Evolutionary conservation across 208 protist species (phyloP).

Genomic region (Herpetomonas samuelpessoai): DNA sequence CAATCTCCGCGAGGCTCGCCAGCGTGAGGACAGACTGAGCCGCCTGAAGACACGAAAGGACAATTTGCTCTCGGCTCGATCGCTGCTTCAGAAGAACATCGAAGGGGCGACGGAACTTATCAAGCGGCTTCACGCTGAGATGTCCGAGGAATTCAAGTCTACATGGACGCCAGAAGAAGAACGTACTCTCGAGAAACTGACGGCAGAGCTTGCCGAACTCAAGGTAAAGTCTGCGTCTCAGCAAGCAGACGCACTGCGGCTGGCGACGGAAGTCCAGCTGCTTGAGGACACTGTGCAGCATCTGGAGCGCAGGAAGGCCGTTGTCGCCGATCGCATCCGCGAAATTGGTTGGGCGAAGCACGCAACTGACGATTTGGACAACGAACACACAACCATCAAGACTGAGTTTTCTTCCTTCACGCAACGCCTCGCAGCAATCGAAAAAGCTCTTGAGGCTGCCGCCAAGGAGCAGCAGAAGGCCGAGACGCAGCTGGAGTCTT

Average conservation of each 20-base stretch:
- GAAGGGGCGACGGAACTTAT: slow-evolving; percentile 26
- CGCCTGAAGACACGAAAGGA: slow-evolving; percentile 45
- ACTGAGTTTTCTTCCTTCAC: slow-evolving; percentile 41
- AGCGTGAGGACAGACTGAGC: slow-evolving; percentile 37
- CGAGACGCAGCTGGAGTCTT: slow-evolving; percentile 40
- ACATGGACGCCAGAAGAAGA: slow-evolving; percentile 66
- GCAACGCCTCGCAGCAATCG: slow-evolving; percentile 40
- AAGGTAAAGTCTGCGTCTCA: slow-evolving; percentile 29
- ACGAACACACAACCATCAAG: slow-evolving; percentile 55
- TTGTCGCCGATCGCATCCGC: slow-evolving; percentile 55
- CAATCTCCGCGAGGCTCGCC: slow-evolving; percentile 24
- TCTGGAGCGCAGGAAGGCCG: slow-evolving; percentile 39
- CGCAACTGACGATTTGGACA: slow-evolving; percentile 18
- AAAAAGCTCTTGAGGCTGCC: slow-evolving; percentile 33
- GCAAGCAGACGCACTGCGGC: slow-evolving; percentile 46
- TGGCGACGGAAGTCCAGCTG: slow-evolving; percentile 63
- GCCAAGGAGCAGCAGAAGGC: slow-evolving; percentile 37
- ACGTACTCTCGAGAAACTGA: slow-evolving; percentile 54
- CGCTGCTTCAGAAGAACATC: slow-evolving; percentile 44
- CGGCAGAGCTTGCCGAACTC: slow-evolving; percentile 31
- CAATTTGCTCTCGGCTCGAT: slow-evolving; percentile 34
- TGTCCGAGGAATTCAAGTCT: slow-evolving; percentile 60
- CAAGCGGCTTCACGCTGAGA: slow-evolving; percentile 37
- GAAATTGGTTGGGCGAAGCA: slow-evolving; percentile 61
- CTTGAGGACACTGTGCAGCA: slow-evolving; percentile 72